phyloP scores from a whole-genome alignment of 805 yeast species.

The Candida pseudoglaebosa region DNA sequence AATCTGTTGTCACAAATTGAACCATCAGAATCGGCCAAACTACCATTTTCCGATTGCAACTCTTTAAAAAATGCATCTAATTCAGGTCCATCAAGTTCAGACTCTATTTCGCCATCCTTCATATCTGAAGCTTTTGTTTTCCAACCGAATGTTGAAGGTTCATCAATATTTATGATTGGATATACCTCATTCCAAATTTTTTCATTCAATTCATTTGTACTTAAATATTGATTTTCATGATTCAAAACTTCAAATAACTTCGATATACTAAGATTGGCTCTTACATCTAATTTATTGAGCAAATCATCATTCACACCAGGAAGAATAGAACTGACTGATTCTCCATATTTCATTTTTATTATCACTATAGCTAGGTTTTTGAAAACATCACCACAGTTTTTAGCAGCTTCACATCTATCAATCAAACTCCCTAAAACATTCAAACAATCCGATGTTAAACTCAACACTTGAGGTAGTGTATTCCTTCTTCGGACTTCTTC shows the following conservation, averaged over 20 bases:
- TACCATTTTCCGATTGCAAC: conserved; percentile 26
- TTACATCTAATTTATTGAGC: conserved; percentile 23
- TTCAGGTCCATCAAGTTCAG: conserved; percentile 10
- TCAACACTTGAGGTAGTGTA: conserved; percentile 40
- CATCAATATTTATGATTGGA: conserved; percentile 1
- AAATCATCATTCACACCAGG: conserved; percentile 20
- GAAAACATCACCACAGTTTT: conserved; percentile 64
- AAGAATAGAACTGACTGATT: conserved; percentile 15
- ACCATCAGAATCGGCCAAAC: background rate
- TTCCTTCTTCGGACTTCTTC: conserved; percentile 46
- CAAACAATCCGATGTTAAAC: conserved; percentile 52
- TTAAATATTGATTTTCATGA: conserved; percentile 8
- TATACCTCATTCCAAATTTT: conserved; percentile 7
- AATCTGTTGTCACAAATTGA: background rate
- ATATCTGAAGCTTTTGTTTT: too few species aligned
- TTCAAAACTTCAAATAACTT: conserved; percentile 32
- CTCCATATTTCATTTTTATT: conserved; percentile 50
- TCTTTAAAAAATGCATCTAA: conserved; percentile 48
- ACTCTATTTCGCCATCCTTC: conserved; percentile 1
- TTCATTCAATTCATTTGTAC: conserved; percentile 3
- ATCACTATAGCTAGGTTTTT: conserved; percentile 72
- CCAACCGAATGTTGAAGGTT: conserved; percentile 28
- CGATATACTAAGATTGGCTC: conserved; percentile 35
- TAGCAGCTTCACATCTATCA: conserved; percentile 77
- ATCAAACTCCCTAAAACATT: conserved; percentile 56